Percentiles rank a stretch among this genome's conserved stretches.
phyloP scores from a whole-genome alignment of 306 rosid genomes.

The Dicorynia guianensis region DNA sequence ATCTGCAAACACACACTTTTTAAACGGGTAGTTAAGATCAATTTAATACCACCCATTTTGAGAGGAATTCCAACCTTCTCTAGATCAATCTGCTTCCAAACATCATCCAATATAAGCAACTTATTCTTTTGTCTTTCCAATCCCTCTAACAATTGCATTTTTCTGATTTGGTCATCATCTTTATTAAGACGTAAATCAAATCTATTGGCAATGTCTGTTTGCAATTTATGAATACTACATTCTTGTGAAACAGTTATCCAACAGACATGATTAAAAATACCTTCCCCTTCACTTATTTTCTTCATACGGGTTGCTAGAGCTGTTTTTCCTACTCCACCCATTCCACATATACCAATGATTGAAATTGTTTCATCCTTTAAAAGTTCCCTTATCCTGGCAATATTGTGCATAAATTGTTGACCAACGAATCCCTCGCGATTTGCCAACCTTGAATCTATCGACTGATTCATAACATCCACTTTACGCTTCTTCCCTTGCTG shows the following conservation, averaged over 20 bases:
- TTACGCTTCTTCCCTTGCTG: too few species aligned
- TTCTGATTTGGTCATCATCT: constrained; percentile 40
- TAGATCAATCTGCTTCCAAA: constrained; percentile 30
- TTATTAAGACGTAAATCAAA: constrained; percentile 24
- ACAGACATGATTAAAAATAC: constrained; percentile 21
- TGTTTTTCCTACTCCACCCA: constrained; percentile 54
- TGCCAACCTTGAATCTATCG: too few species aligned
- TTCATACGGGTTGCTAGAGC: constrained; percentile 42
- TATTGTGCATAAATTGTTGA: too few species aligned
- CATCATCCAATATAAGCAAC: constrained; percentile 46
- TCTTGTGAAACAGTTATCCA: constrained; percentile 44
- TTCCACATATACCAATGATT: constrained; percentile 46
- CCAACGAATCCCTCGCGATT: too few species aligned
- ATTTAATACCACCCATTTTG: too few species aligned
- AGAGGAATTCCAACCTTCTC: constrained; percentile 40
- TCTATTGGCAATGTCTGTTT: constrained; percentile 37
- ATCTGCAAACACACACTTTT: too few species aligned
- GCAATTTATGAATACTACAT: too few species aligned
- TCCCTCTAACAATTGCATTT: constrained; percentile 31
- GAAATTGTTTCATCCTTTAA: constrained; percentile 34
- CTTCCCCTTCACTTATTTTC: constrained; percentile 30
- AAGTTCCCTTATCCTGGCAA: too few species aligned
- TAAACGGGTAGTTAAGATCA: too few species aligned
- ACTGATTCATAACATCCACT: too few species aligned
- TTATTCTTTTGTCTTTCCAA: constrained; percentile 12